Base-by-base conservation (phyloP, 2,329 filamentous ascomycete species). In the Chaetomium olivaceum region DNA sequence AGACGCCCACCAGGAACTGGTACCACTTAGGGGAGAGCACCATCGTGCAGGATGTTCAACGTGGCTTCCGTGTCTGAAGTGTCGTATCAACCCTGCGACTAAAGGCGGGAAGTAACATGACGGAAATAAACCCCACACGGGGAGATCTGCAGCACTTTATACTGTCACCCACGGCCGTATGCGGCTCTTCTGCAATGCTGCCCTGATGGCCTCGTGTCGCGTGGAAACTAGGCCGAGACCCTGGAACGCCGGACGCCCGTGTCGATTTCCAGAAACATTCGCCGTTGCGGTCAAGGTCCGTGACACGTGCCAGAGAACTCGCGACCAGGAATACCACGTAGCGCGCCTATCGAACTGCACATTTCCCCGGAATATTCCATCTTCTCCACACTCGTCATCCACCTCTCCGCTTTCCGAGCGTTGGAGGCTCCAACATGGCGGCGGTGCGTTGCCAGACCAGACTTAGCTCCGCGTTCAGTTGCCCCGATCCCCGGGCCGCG, bases 1-100 rank as follows among this genome's bases (percentile, higher is more conserved):
- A 86, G 33, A 83, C 77, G 72, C 80, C 79, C 43, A 84, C 80
- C 59, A 85, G 79, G 71, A 83, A 84, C 76, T 85, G 72, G 64
- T 81, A 81, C 75, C 74, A 78, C 70, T 80, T 80, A 54, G 79
- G 79, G 58, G 79, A 77, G 69, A 81, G 76, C 70, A 76, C 76
- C 79, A 80, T 81, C 68, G n/a, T 71, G 29, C n/a, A 33, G 31
- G 29, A 29, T 16, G 16, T 27, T 29, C 7, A 54, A 48, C 9
- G 8, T 48, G 46, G 9, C n/a, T 21, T 23, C 46, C 46, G 21
- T 23, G 46, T 48, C n/a, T 23, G 8, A 23, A 43, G 16, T 43
- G 1, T 43, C 21, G 46, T 48, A 6, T 23, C 19, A n/a, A 23
- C 46, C 9, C n/a, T 48, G 19, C 21, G n/a, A 21, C 46, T 12